These are phyloP conservation scores for Solidago caesia DNA, from an alignment of 129 eudicot genomes.

Conservation along the genomic window DNA sequence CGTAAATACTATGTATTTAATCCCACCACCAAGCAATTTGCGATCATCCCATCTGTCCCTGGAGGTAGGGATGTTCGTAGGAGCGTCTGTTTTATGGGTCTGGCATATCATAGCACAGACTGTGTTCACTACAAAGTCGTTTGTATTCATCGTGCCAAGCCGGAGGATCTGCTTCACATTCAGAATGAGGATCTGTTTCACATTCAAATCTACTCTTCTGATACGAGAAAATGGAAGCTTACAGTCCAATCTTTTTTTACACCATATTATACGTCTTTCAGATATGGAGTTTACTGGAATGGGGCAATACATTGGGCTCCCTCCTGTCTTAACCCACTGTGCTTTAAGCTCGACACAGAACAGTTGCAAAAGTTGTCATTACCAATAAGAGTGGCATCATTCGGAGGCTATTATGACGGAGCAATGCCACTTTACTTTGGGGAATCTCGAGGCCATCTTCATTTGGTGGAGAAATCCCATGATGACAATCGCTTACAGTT, in stretches of 20 bases:
- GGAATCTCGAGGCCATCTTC: neutral
- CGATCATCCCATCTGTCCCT: too few species aligned
- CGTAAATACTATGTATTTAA: too few species aligned
- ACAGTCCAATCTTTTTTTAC: neutral
- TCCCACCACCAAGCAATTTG: too few species aligned
- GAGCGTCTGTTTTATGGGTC: too few species aligned
- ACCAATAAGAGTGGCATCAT: neutral
- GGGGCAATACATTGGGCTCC: neutral
- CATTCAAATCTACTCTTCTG: neutral
- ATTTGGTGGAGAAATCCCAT: too few species aligned
- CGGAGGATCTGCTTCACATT: too few species aligned
- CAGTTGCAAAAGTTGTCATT: neutral
- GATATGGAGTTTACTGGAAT: neutral
- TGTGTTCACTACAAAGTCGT: too few species aligned
- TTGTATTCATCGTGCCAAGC: too few species aligned
- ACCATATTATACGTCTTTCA: neutral
- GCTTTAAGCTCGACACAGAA: neutral
- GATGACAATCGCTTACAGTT: neutral
- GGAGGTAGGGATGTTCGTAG: too few species aligned
- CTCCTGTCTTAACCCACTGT: neutral
- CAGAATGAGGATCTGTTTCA: too few species aligned
- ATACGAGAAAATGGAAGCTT: neutral
- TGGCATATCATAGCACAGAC: too few species aligned
- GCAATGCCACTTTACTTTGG: neutral
- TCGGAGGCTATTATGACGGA: neutral